These are phyloP conservation scores for Sungouiozyma intestinalis DNA, from an alignment of 805 yeast species.

Conservation along the genomic window DNA sequence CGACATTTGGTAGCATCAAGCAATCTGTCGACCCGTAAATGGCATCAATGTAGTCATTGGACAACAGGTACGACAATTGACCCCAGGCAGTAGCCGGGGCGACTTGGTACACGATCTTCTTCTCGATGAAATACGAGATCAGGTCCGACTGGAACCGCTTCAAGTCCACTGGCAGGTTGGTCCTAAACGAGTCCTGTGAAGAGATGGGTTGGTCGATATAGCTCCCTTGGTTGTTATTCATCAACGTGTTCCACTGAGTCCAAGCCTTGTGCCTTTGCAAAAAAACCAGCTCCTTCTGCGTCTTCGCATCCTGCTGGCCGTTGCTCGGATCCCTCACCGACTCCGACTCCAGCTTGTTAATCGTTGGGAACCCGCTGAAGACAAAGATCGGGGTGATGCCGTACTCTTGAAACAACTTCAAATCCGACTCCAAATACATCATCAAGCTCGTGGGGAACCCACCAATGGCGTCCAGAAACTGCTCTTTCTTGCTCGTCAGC, in stretches of 20 bases:
- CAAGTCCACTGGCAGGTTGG: slow-evolving; percentile 36
- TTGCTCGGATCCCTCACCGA: not conserved
- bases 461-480: slow-evolving; percentile 64
- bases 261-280: slow-evolving; percentile 39
- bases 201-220: slow-evolving; percentile 28
- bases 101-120: slow-evolving; percentile 53
- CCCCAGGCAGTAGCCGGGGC: slow-evolving; percentile 78
- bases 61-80: slow-evolving; percentile 65
- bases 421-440: slow-evolving; percentile 48
- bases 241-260: slow-evolving; percentile 32
- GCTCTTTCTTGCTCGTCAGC: slow-evolving; percentile 53
- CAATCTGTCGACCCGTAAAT: slow-evolving; percentile 81
- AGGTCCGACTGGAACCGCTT: slow-evolving; percentile 46
- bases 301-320: slow-evolving; percentile 7
- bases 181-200: slow-evolving; percentile 42
- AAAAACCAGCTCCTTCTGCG: slow-evolving; percentile 27
- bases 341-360: slow-evolving; percentile 25
- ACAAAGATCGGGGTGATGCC: slow-evolving; percentile 73
- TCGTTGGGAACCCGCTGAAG: slow-evolving; percentile 52
- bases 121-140: slow-evolving; percentile 44
- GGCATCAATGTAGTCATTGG: slow-evolving; percentile 50
- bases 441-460: slow-evolving; percentile 63
- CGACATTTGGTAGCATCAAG: slow-evolving; percentile 49
- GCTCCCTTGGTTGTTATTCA: slow-evolving; percentile 25
- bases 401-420: slow-evolving; percentile 46